A percentile compares a stretch with the other conserved stretches of the same genome.
phyloP scores from a whole-genome alignment of 192 early-diverging fungal genomes.

The Coemansia sp. region DNA sequence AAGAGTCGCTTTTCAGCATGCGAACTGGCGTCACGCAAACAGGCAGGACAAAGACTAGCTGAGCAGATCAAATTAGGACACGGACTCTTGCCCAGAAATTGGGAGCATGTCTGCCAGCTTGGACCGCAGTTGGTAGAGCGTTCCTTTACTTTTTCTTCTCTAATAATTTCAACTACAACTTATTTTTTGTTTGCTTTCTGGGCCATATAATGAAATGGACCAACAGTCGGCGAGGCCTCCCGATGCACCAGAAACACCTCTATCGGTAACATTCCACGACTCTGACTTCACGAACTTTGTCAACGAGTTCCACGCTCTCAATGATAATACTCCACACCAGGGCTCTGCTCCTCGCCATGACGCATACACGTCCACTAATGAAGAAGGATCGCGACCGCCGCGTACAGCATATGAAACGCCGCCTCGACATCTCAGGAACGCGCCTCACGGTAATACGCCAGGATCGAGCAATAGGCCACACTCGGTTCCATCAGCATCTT shows the following conservation, averaged over 20 bases:
- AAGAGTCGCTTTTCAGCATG: not conserved
- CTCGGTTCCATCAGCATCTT: not conserved
- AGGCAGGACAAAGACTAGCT: constrained; percentile 7
- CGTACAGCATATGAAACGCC: constrained; percentile 8
- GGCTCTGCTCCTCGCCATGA: not conserved
- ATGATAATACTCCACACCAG: constrained; percentile 3
- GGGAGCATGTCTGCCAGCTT: constrained; percentile 55
- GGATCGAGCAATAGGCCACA: constrained; percentile 9
- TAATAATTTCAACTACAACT: not conserved
- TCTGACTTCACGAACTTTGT: constrained; percentile 27
- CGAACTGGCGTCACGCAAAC: not conserved
- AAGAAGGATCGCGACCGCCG: not conserved
- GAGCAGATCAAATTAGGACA: constrained; percentile 62
- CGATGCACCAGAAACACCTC: constrained; percentile 17
- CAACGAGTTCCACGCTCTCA: constrained; percentile 13
- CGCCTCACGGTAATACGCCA: not conserved
- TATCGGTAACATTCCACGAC: constrained; percentile 38
- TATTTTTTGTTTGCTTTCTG: not conserved
- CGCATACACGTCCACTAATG: not conserved
- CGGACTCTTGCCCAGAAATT: constrained; percentile 58
- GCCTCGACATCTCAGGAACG: not conserved
- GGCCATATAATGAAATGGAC: constrained; percentile 41
- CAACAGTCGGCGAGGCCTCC: constrained; percentile 19
- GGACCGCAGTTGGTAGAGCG: not conserved
- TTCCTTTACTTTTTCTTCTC: not conserved